Evolutionary conservation across 257 asterid genomes (phyloP), one percentile per base, ranked within the genome.

Genomic region (Solanum chiquidenum): DNA sequence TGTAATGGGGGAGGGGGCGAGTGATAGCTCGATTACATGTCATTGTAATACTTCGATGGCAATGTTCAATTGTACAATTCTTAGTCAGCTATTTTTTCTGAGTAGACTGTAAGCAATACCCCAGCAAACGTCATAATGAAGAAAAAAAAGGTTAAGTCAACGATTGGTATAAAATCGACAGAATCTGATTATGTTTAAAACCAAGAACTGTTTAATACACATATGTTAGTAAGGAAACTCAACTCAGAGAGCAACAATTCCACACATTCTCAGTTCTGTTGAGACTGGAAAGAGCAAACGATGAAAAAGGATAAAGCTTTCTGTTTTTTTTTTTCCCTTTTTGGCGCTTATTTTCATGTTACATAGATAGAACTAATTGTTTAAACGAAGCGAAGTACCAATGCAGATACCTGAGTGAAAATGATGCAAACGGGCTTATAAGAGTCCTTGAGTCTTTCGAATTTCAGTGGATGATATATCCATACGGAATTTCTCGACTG

Each of bases 401-500:
- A 82, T 69, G 42, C 85, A 38, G 7, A 44, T 38, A 60, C 4
- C 74, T 31, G 18, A 29, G 46, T 37, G 84, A 29, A 62, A 86
- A 34, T 33, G 3, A 87, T 13, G 25, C 83, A 86, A 84, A 55
- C n/a, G 1, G 9, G 12, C 34, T 72, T 46, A 87, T 87, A 86
- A 77, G 75, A 79, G 64, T 14, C 94, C 93, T 92, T 62, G 91
- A 60, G 71, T 90, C 74, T 87, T 92, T 93, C 98, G 89, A 88
- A 97, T 91, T 89, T 97, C 98, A 13, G 98, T 91, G 14, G 99
- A 97, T 27, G 99, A 97, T 86, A 97, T 95, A 88, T 95, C 98
- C 95, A 93, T 72, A 16, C 96, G 93, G 75, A 97, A 97, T 64
- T 86, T 90, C 72, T 97, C 96, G 1, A 89, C 89, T 14, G 98